Conservation (phyloP, 208 protist species). For the Trypanosoma conorhini region DNA sequence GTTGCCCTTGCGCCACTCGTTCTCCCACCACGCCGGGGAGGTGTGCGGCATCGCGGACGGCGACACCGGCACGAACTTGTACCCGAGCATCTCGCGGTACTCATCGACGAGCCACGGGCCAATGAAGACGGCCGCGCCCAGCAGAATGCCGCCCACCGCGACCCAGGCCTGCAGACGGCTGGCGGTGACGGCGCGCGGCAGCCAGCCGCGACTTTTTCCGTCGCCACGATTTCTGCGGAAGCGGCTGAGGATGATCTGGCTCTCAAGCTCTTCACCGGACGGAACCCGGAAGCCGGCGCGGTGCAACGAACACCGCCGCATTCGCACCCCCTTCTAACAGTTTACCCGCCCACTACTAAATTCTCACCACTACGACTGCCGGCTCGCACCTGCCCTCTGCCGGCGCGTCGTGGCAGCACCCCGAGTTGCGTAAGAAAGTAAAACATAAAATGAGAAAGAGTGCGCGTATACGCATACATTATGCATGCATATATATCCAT, state of each 20-base stretch:
- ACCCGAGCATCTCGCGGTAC: constrained; percentile 62
- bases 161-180: constrained; percentile 68
- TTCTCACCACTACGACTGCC: background rate
- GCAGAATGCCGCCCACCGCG: constrained; percentile 62
- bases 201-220: constrained; percentile 4
- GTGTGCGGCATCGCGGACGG: constrained; percentile 64
- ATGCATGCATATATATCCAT: constrained; percentile 20
- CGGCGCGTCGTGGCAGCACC: background rate
- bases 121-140: constrained; percentile 66
- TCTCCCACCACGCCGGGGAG: constrained; percentile 89
- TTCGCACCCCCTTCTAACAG: background rate
- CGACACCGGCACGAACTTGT: constrained; percentile 64
- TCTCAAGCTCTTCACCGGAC: constrained; percentile 44
- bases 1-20: constrained; percentile 88
- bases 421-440: background rate
- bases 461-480: background rate
- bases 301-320: constrained; percentile 15
- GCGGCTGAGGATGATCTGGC: constrained; percentile 55
- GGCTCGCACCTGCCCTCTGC: background rate
- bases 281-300: constrained; percentile 28
- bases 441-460: background rate
- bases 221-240: constrained; percentile 34
- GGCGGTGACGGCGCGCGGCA: constrained; percentile 52
- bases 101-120: constrained; percentile 81
- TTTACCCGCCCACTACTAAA: background rate